Percentiles rank a stretch among this genome's conserved stretches.
Evolutionary conservation across 164 flowering plant species (phyloP).

Genomic region (Paratinospora sagittata): DNA sequence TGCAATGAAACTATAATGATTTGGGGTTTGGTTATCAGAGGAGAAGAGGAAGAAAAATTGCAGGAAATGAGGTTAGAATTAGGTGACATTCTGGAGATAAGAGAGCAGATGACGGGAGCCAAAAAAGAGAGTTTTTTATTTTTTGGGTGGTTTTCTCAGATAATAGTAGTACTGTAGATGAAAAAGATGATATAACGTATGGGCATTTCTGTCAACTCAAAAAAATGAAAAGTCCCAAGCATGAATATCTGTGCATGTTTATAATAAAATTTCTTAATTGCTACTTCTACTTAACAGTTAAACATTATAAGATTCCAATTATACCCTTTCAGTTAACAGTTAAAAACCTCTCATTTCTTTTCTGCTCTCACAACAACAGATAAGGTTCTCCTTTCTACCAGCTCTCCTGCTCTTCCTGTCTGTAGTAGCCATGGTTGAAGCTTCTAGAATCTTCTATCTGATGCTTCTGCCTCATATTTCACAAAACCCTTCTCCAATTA

Average conservation of each 20-base stretch:
- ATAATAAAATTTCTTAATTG: too few relatives aligned
- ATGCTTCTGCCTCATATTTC: conserved; percentile 30
- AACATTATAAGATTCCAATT: not conserved
- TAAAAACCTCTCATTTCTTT: conserved; percentile 12
- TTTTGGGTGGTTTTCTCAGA: not conserved
- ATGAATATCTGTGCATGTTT: too few relatives aligned
- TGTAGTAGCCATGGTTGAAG: conserved; percentile 62
- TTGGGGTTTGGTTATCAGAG: conserved; percentile 8
- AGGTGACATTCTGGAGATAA: conserved; percentile 23
- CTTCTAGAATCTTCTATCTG: conserved; percentile 25
- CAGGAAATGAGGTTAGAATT: conserved; percentile 38
- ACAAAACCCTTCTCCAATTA: conserved; percentile 18
- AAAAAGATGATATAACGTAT: not conserved
- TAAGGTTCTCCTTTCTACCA: conserved; percentile 21
- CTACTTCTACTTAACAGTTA: not conserved
- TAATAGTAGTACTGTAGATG: not conserved
- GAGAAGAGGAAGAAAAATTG: conserved; percentile 29
- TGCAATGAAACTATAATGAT: conserved; percentile 10
- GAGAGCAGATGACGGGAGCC: not conserved
- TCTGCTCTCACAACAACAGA: conserved; percentile 14
- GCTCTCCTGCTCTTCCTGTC: conserved; percentile 6
- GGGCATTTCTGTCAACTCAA: not conserved
- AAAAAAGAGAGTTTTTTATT: not conserved
- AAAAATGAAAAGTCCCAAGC: not conserved
- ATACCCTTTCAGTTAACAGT: not conserved